phyloP scores from a whole-genome alignment of 768 basidiomycete species.

The Gelatoporia subvermispora region DNA sequence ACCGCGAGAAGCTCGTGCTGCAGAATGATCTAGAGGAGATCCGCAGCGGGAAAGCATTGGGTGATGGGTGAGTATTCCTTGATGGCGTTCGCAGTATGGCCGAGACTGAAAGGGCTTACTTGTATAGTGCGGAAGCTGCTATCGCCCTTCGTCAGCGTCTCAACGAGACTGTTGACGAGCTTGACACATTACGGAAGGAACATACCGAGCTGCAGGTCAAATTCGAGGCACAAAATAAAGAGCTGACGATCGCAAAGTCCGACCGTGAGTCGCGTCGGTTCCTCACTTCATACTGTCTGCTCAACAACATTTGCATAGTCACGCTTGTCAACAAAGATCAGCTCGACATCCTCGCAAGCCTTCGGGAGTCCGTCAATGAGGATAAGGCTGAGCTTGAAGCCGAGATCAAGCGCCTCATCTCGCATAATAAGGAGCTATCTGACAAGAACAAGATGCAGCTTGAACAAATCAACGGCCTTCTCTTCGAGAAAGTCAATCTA shows the following conservation, averaged over 20 bases:
- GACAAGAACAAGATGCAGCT: slow-evolving; percentile 91
- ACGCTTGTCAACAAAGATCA: slow-evolving; percentile 92
- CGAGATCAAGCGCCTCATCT: slow-evolving; percentile 59
- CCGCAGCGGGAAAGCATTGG: slow-evolving; percentile 74
- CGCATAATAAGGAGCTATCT: slow-evolving; percentile 61
- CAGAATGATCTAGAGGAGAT: slow-evolving; percentile 87
- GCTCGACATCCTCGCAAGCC: slow-evolving; percentile 77
- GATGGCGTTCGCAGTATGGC: neutral
- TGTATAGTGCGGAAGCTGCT: slow-evolving; percentile 69
- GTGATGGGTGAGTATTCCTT: slow-evolving; percentile 60
- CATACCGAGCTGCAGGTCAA: slow-evolving; percentile 70
- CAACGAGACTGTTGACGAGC: slow-evolving; percentile 81
- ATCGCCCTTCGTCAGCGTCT: slow-evolving; percentile 84
- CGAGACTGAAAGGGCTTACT: slow-evolving; percentile 1
- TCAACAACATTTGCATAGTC: slow-evolving; percentile 34
- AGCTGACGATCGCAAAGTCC: slow-evolving; percentile 80
- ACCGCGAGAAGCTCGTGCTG: slow-evolving; percentile 76
- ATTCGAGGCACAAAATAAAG: slow-evolving; percentile 54
- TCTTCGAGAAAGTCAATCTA: slow-evolving; percentile 86
- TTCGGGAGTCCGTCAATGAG: slow-evolving; percentile 85
- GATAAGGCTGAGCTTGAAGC: slow-evolving; percentile 75
- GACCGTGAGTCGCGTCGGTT: slow-evolving; percentile 53
- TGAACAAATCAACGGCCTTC: slow-evolving; percentile 78
- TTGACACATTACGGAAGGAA: slow-evolving; percentile 64
- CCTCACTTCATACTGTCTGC: neutral